These are phyloP conservation scores for Dendrobium nobile DNA, from an alignment of 106 monocot genomes.

Conservation along the genomic window DNA sequence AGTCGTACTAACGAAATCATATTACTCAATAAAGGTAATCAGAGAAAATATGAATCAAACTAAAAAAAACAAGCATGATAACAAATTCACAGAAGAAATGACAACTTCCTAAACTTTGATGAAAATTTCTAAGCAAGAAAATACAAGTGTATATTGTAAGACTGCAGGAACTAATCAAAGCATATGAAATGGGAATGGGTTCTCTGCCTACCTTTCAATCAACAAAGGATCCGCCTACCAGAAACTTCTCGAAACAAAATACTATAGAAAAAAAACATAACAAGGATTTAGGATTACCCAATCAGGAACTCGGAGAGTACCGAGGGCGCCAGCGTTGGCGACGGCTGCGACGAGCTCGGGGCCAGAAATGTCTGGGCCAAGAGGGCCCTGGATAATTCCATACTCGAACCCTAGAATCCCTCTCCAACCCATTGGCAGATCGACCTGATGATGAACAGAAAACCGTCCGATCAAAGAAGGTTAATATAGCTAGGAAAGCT, in stretches of 20 bases:
- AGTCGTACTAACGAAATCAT: neutral
- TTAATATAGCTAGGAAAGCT: neutral
- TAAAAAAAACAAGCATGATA: neutral
- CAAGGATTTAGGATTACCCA: constrained; percentile 37
- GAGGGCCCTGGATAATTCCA: constrained; percentile 75
- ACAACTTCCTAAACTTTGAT: neutral
- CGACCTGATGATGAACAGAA: neutral
- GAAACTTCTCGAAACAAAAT: neutral
- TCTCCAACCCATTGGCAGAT: constrained; percentile 51
- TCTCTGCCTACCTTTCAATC: neutral
- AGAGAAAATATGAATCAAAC: neutral
- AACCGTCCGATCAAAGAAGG: neutral
- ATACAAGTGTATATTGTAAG: neutral
- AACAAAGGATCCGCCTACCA: neutral
- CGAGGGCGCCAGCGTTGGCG: constrained; percentile 68
- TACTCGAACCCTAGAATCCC: constrained; percentile 80
- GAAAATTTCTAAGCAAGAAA: neutral
- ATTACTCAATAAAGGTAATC: neutral
- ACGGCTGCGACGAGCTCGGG: constrained; percentile 82
- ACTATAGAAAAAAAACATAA: neutral
- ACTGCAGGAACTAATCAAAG: neutral
- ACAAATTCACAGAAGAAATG: neutral
- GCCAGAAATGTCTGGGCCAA: constrained; percentile 84
- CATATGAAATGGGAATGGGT: neutral
- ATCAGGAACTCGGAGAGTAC: constrained; percentile 57